These are phyloP conservation scores for Phyllosticta capitalensis DNA, from an alignment of 2,329 filamentous ascomycete species.

Conservation along the genomic window DNA sequence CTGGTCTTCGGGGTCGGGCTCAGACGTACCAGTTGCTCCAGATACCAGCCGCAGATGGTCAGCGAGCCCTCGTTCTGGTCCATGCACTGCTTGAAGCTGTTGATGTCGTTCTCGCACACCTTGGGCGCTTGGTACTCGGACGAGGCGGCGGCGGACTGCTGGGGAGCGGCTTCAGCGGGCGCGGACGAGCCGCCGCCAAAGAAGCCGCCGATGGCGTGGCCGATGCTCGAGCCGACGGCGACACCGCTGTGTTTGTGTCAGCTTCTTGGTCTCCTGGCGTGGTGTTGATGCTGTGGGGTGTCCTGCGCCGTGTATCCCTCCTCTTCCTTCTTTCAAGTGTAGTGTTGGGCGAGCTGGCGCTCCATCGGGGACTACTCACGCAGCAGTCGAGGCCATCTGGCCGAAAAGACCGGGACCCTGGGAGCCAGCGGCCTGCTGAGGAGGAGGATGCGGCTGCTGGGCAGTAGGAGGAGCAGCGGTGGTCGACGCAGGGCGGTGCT, in stretches of 20 bases:
- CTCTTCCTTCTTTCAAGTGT: not conserved
- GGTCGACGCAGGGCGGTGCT: slow-evolving; percentile 64
- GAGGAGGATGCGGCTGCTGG: slow-evolving; percentile 38
- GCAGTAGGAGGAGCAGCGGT: slow-evolving; percentile 42
- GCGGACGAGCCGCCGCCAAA: slow-evolving; percentile 63
- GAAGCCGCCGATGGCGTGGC: slow-evolving; percentile 83
- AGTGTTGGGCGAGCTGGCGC: not conserved
- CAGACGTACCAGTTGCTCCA: slow-evolving; percentile 64
- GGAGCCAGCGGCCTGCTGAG: slow-evolving; percentile 42
- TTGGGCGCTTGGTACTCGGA: slow-evolving; percentile 40
- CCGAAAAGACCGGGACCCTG: slow-evolving; percentile 80
- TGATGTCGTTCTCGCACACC: slow-evolving; percentile 65
- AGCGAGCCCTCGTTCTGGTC: slow-evolving; percentile 90
- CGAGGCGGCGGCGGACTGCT: slow-evolving; percentile 27
- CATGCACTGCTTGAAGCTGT: slow-evolving; percentile 90
- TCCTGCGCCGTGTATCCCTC: not conserved
- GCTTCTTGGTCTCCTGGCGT: not conserved
- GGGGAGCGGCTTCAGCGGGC: slow-evolving; percentile 36
- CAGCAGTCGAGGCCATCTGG: slow-evolving; percentile 95
- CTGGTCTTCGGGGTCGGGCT: not conserved
- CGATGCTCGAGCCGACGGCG: slow-evolving; percentile 88
- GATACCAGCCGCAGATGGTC: slow-evolving; percentile 95
- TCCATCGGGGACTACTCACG: slow-evolving; percentile 53
- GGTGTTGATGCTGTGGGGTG: not conserved
- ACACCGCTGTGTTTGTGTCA: slow-evolving; percentile 63